Percentiles rank a stretch among this genome's conserved stretches.
Conservation (phyloP, 202 grass and related monocot genomes). For the Thinopyrum obtusiflorum region DNA sequence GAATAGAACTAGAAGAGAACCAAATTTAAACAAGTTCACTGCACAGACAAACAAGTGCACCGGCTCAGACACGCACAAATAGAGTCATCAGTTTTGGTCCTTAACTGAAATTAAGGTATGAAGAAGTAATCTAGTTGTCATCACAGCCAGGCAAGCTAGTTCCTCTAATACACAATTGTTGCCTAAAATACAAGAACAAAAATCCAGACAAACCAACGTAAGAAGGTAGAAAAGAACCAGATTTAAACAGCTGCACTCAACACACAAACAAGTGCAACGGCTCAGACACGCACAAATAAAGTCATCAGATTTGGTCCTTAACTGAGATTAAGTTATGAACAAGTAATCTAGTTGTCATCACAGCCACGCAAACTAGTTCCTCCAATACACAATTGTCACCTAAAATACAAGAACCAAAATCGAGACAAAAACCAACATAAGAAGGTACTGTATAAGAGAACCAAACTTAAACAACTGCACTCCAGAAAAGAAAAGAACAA, state of each 20-base stretch:
- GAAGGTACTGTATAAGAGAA: neutral
- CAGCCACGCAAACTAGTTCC: slow-evolving; percentile 2
- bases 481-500: neutral
- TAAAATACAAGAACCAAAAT: slow-evolving; percentile 7
- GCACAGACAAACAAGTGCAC: neutral
- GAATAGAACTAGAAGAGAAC: neutral
- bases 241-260: neutral
- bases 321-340: slow-evolving; percentile 39
- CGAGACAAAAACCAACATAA: neutral
- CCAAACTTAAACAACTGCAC: neutral
- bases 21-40: neutral
- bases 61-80: slow-evolving; percentile 80
- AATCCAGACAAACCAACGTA: neutral
- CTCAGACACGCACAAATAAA: slow-evolving; percentile 76
- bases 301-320: slow-evolving; percentile 50
- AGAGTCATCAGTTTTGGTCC: slow-evolving; percentile 50
- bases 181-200: neutral
- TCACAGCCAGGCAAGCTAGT: slow-evolving; percentile 41
- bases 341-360: slow-evolving; percentile 50
- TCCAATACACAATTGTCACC: neutral
- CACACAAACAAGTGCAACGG: neutral
- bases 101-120: slow-evolving; percentile 39
- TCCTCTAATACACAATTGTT: neutral
- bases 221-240: neutral
- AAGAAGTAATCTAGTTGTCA: slow-evolving; percentile 40